Conservation (phyloP, 306 rosid genomes). For the Cotoneaster glaucophyllus region DNA sequence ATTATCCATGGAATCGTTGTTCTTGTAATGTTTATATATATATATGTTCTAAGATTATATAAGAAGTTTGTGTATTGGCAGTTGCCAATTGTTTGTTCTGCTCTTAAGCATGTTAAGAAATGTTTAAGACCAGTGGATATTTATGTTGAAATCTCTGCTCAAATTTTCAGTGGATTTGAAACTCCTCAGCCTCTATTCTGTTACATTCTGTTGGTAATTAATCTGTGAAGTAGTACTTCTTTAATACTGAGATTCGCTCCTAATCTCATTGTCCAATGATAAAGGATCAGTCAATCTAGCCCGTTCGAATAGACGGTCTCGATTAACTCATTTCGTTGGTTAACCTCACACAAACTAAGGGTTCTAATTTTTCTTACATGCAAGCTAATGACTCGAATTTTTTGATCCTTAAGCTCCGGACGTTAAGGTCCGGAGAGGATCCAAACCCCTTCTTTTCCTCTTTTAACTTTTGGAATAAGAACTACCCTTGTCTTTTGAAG, state of each 20-base stretch:
- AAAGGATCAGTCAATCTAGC: too few species aligned
- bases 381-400: too few species aligned
- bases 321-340: too few species aligned
- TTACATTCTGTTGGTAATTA: neutral
- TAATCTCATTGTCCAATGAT: too few species aligned
- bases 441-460: neutral
- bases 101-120: neutral
- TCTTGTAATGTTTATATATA: conserved; percentile 33
- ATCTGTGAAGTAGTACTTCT: neutral
- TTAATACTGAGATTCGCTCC: neutral
- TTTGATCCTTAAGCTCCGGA: too few species aligned
- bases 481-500: neutral
- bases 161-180: neutral
- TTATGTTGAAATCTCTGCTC: neutral
- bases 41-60: conserved; percentile 35
- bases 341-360: too few species aligned
- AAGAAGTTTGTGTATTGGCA: conserved; percentile 38
- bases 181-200: neutral
- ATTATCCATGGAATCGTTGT: conserved; percentile 41
- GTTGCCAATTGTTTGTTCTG: neutral
- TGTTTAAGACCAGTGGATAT: neutral
- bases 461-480: neutral
- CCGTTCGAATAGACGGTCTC: too few species aligned
- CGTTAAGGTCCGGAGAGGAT: too few species aligned
- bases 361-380: too few species aligned